These are phyloP conservation scores for Emergomyces pasteurianus DNA, from an alignment of 2,329 filamentous ascomycete genomes.

Conservation along the genomic window DNA sequence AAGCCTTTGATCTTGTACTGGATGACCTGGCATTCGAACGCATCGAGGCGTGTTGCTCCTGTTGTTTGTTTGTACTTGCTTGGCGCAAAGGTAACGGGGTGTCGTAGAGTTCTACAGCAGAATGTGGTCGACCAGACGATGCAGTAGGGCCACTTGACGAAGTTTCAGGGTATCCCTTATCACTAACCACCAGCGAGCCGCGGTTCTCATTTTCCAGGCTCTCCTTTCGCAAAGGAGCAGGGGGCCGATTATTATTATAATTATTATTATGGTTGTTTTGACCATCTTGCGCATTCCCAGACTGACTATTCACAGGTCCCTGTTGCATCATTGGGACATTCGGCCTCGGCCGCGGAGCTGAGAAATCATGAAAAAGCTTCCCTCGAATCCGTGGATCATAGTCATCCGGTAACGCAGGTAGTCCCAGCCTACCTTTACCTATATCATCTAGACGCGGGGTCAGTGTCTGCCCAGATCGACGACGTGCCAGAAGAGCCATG, in stretches of 20 bases:
- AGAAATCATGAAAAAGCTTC: slow-evolving; percentile 54
- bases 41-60: background rate
- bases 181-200: slow-evolving; percentile 27
- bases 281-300: slow-evolving; percentile 7
- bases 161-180: slow-evolving; percentile 20
- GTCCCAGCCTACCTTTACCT: slow-evolving; percentile 37
- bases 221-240: slow-evolving; percentile 50
- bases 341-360: slow-evolving; percentile 42
- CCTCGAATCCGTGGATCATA: slow-evolving; percentile 53
- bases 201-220: slow-evolving; percentile 44
- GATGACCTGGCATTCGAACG: slow-evolving; percentile 4
- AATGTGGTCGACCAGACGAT: slow-evolving; percentile 17
- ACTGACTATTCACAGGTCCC: background rate
- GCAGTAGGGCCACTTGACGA: slow-evolving; percentile 30
- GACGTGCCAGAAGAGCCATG: slow-evolving; percentile 47
- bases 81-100: slow-evolving; percentile 28
- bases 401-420: slow-evolving; percentile 45
- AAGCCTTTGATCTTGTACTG: slow-evolving; percentile 4
- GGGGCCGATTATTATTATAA: slow-evolving; percentile 22
- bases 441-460: slow-evolving; percentile 39
- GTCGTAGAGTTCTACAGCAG: slow-evolving; percentile 32
- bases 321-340: slow-evolving; percentile 16
- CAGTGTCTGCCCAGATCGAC: slow-evolving; percentile 42
- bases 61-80: slow-evolving; percentile 15
- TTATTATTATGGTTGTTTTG: slow-evolving; percentile 13